A percentile compares a stretch with the other conserved stretches of the same genome.
Conservation (phyloP, 208 protist genomes). For the Leptomonas pyrrhocoris region DNA sequence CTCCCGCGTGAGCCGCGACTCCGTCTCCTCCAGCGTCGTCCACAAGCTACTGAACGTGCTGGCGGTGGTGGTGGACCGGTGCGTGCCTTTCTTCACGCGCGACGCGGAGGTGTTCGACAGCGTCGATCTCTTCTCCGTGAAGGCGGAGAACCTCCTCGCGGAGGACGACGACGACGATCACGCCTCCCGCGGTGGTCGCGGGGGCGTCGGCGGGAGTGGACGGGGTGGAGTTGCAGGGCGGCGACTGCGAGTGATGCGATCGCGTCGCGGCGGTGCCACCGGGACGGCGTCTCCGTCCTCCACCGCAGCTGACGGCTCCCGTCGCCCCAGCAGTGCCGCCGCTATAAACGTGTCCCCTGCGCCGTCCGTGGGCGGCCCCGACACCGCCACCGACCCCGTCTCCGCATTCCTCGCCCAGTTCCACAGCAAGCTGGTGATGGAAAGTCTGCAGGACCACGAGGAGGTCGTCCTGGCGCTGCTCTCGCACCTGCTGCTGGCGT, state of each 20-base stretch:
- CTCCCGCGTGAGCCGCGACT: conserved; percentile 77
- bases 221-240: neutral
- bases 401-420: conserved; percentile 58
- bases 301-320: neutral
- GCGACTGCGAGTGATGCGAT: conserved; percentile 9
- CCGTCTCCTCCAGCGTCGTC: conserved; percentile 67
- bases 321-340: conserved; percentile 1
- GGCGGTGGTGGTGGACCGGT: conserved; percentile 81
- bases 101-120: conserved; percentile 73
- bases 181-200: neutral
- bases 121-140: conserved; percentile 74
- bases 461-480: conserved; percentile 68
- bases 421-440: conserved; percentile 68
- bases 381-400: conserved; percentile 41
- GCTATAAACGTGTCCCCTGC: neutral
- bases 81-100: conserved; percentile 70
- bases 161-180: conserved; percentile 16
- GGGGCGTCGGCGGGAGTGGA: conserved; percentile 4
- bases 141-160: conserved; percentile 45
- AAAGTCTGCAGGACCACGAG: conserved; percentile 78
- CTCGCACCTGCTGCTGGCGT: conserved; percentile 68
- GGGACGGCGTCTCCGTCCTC: neutral
- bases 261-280: neutral
- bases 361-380: conserved; percentile 2
- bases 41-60: conserved; percentile 87